Percentiles rank a stretch among this genome's conserved stretches.
Conservation (phyloP, 495 filamentous ascomycete species). For the Amphirosellinia nigrospora region DNA sequence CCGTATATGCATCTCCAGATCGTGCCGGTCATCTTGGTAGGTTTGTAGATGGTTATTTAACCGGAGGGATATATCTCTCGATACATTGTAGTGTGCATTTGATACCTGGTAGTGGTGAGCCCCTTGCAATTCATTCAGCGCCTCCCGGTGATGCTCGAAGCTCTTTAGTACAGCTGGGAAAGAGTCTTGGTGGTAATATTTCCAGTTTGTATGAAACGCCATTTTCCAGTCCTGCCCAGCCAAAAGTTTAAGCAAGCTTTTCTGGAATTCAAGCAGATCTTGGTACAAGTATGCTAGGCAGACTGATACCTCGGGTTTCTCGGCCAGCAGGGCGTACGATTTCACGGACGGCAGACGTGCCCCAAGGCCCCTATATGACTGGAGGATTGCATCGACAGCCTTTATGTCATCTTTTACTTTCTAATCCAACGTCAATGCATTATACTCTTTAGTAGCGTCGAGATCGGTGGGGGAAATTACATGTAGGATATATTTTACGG, state of each 20-base stretch:
- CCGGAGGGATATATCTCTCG: conserved; percentile 6
- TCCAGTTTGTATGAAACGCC: conserved; percentile 47
- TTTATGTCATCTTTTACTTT: conserved; percentile 39
- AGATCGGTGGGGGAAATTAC: conserved; percentile 30
- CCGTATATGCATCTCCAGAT: conserved; percentile 27
- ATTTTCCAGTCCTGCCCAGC: conserved; percentile 39
- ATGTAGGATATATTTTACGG: conserved; percentile 38
- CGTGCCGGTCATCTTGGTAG: conserved; percentile 18
- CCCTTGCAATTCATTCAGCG: conserved; percentile 43
- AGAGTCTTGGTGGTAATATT: conserved; percentile 40
- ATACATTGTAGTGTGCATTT: conserved; percentile 10
- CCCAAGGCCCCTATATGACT: conserved; percentile 51
- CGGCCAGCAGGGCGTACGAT: conserved; percentile 43
- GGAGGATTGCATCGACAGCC: conserved; percentile 49
- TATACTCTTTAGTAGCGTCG: background rate
- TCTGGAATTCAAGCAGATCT: conserved; percentile 55
- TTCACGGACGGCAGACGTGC: conserved; percentile 45
- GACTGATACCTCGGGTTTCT: conserved; percentile 36
- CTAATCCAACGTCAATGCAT: conserved; percentile 31
- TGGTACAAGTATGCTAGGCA: conserved; percentile 48
- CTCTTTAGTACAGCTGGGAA: conserved; percentile 44
- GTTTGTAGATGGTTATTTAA: conserved; percentile 23
- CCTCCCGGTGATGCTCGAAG: conserved; percentile 43
- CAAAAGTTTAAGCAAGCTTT: conserved; percentile 44
- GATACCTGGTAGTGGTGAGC: conserved; percentile 23